Base-by-base conservation (phyloP, 192 early-diverging fungal genomes). In the Geosiphon pyriformis region DNA sequence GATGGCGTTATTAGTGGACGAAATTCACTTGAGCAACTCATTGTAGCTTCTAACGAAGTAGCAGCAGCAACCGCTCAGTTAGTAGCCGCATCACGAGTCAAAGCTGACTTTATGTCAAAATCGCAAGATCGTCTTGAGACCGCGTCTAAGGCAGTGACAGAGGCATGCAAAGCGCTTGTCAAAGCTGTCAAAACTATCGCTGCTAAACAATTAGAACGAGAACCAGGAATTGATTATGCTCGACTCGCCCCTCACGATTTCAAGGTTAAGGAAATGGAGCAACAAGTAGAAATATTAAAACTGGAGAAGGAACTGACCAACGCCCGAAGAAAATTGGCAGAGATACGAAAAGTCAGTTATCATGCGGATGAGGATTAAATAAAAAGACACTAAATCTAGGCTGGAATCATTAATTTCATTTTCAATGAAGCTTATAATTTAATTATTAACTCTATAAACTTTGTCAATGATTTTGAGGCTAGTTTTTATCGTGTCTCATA, bases 11-110 rank as follows among this genome's bases (percentile, higher is more conserved):
- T 98, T 59, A 83, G 85, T 56, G 91, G 91, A 59, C 94, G 90
- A 1, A 88, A 91, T 63, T 88, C 87, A 50, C 80, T 95, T 60
- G 95, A 98, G 78, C 93, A 99, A 70, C 80, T 99, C 37, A 90
- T 98, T 51, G 96, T 99, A n/a, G 96, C 94, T 3, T 93, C 95
- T 17, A 92, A 93, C 69, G 94, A 99, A 67, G 95, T 99, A 0
- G 88, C 90, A 4, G 96, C 96, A 0, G 92, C 95, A 1, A 99
- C 96, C 0, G 95, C 94, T 11, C 94, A 96, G 78, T 76, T 99
- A 25, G 96, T 98, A 11, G 94, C 96, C 0, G 96, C 96, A 6
- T 91, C 94, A 1, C 82, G 95, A 32, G 96, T 99, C 59, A 98
- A 99, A 80, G 87, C 94, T 10, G 83, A 89, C 62, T 88, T 90